phyloP scores from a whole-genome alignment of 129 eudicot genomes.

The Oenanthe sinensis region DNA sequence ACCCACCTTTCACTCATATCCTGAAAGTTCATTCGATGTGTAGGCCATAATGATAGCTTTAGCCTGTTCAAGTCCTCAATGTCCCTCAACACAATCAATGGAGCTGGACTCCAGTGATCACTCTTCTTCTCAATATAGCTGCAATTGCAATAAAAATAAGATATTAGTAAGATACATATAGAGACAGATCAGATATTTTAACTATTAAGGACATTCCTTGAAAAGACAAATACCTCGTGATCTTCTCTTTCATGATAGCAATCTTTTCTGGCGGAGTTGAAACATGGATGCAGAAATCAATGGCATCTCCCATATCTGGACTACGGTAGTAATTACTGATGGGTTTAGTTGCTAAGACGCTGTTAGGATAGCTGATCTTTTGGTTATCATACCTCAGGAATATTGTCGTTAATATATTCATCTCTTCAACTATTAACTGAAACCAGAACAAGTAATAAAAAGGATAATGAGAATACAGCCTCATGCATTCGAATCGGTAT shows the following conservation, averaged over 20 bases:
- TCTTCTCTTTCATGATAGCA: slow-evolving; percentile 34
- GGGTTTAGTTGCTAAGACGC: slow-evolving; percentile 23
- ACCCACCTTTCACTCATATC: slow-evolving; percentile 25
- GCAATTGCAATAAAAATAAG: neutral
- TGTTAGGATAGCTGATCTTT: slow-evolving; percentile 36
- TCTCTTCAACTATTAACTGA: slow-evolving; percentile 36
- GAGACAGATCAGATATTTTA: neutral
- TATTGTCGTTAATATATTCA: slow-evolving; percentile 41
- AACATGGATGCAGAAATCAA: slow-evolving; percentile 42
- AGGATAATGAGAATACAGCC: neutral
- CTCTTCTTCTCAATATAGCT: slow-evolving; percentile 32
- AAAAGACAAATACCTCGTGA: slow-evolving; percentile 21
- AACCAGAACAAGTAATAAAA: neutral
- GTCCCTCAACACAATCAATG: slow-evolving; percentile 22
- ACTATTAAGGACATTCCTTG: neutral
- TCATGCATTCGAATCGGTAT: neutral
- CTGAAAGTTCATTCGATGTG: slow-evolving; percentile 35
- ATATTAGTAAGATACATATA: neutral
- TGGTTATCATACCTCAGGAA: slow-evolving; percentile 38
- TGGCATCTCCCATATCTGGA: slow-evolving; percentile 46
- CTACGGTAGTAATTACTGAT: slow-evolving; percentile 49
- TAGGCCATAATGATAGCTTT: slow-evolving; percentile 32
- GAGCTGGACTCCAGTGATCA: slow-evolving; percentile 37
- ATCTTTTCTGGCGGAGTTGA: slow-evolving; percentile 35
- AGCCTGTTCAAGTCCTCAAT: slow-evolving; percentile 27